These are phyloP conservation scores for Podospora didyma DNA, from an alignment of 495 filamentous ascomycete genomes.

Conservation along the genomic window DNA sequence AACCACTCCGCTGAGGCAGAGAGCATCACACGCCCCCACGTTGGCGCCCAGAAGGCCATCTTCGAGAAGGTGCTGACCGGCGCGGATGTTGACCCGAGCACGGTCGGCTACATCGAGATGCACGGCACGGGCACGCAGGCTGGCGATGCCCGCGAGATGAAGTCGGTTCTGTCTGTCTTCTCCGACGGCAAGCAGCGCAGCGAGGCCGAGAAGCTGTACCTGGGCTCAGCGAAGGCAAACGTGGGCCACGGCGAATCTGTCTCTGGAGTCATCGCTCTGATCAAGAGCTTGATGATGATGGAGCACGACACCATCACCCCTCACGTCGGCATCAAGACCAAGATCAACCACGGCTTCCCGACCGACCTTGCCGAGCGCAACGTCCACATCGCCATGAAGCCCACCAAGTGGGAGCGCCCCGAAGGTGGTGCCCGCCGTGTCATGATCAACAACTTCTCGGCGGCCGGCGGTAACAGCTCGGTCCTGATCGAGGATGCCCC, in stretches of 20 bases:
- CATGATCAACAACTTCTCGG: conserved; percentile 61
- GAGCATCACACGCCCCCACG: conserved; percentile 71
- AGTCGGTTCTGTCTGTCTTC: conserved; percentile 67
- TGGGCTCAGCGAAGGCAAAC: conserved; percentile 81
- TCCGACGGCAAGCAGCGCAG: conserved; percentile 56
- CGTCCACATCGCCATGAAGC: conserved; percentile 54
- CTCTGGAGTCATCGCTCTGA: conserved; percentile 69
- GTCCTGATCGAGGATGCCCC: conserved; percentile 56
- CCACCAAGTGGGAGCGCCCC: conserved; percentile 56
- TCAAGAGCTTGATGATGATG: conserved; percentile 83
- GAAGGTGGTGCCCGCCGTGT: conserved; percentile 44
- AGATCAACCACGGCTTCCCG: conserved; percentile 70
- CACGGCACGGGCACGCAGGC: conserved; percentile 82
- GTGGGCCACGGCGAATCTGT: conserved; percentile 82
- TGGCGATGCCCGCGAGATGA: conserved; percentile 69
- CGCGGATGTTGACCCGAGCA: conserved; percentile 59
- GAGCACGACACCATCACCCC: background rate
- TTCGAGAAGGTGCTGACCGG: conserved; percentile 60
- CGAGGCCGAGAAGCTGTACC: conserved; percentile 59
- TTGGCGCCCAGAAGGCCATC: conserved; percentile 59
- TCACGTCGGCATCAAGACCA: conserved; percentile 68
- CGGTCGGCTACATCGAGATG: conserved; percentile 75
- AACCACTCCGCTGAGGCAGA: conserved; percentile 70
- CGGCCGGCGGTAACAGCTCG: conserved; percentile 59
- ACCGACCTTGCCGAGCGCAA: conserved; percentile 65